Evolutionary conservation across 805 yeast genomes (phyloP).

Genomic region (Candida maltosa): DNA sequence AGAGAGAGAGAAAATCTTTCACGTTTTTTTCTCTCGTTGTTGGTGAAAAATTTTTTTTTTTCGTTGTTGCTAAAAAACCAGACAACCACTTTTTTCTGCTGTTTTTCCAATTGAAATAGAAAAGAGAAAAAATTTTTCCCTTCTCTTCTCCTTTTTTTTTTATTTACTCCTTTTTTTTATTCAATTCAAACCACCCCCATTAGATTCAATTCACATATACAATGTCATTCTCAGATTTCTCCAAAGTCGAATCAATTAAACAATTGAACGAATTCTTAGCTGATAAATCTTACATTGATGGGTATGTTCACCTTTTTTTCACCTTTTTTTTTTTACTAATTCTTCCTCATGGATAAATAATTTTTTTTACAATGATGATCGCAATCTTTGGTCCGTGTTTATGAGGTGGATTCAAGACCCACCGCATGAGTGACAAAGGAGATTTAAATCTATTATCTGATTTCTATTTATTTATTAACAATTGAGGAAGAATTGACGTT

Average conservation of each 20-base stretch:
- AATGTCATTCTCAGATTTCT: conserved; percentile 81
- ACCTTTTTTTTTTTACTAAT: background rate
- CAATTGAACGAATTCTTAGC: conserved; percentile 82
- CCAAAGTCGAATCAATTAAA: conserved; percentile 60
- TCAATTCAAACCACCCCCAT: background rate
- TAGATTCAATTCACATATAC: conserved; percentile 11
- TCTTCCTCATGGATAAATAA: too few relatives aligned
- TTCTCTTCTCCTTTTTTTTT: conserved; percentile 4
- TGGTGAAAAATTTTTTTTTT: too few relatives aligned
- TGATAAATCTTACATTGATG: conserved; percentile 92
- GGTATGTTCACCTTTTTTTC: conserved; percentile 60
- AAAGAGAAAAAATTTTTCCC: background rate
- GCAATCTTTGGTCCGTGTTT: conserved; percentile 90
- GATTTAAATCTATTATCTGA: conserved; percentile 30
- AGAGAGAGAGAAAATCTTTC: too few relatives aligned
- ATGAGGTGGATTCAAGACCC: conserved; percentile 96
- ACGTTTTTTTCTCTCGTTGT: too few relatives aligned
- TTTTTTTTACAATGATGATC: conserved; percentile 53
- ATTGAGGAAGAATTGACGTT: background rate
- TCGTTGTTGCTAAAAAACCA: too few relatives aligned
- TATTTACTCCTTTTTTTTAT: conserved; percentile 2
- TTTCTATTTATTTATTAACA: background rate
- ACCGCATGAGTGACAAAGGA: conserved; percentile 82
- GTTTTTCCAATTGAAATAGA: background rate
- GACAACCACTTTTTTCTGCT: too few relatives aligned